Evolutionary conservation across 805 yeast species (phyloP), one percentile per base, ranked within the genome.

Genomic region (Ogataea degrootiae): DNA sequence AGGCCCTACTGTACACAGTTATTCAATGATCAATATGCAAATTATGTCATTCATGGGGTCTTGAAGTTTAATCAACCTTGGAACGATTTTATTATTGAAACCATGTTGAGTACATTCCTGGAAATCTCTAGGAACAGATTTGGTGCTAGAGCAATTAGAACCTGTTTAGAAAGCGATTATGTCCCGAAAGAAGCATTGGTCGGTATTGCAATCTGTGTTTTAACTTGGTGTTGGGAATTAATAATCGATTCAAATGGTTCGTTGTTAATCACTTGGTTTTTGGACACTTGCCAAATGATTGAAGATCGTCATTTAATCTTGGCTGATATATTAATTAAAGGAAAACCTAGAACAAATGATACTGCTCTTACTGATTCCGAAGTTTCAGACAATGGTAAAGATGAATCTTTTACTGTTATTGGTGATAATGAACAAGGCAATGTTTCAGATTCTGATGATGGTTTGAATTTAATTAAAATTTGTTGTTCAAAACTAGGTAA

Each of bases 21-120:
- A 54, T 86, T 94, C 63, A 84, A 90, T 60, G 99, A 94, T 63
- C 98, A 94, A 63, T 94, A 87, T 72, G 99, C 98, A 51, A 94
- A 94, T 66, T 94, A 94, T 65, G 97, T 91, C 16, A 79, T 94
- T 46, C 99, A 94, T 68, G 88, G 97, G 47, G 94, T 96, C 59
- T 75, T 91, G 55, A 87, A 87, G 61, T 92, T 91, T 70, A 94
- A 92, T 0, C 46, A 49, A 34, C 96, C 96, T 0, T 90, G 83
- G 77, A 87, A 87, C 62, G 89, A 87, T 60, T 92, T 92, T 60
- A 86, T 94, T 38, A 85, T 87, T 64, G 96, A 91, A 66, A 77
- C 88, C 14, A 81, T 91, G 53, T 68, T 89, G 50, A 79, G 87
- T 39, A 80, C 85, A 54, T 89, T 94, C 59, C 71, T 87, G 75